phyloP scores from a whole-genome alignment of 208 protist species.

The Leishmania arabica region DNA sequence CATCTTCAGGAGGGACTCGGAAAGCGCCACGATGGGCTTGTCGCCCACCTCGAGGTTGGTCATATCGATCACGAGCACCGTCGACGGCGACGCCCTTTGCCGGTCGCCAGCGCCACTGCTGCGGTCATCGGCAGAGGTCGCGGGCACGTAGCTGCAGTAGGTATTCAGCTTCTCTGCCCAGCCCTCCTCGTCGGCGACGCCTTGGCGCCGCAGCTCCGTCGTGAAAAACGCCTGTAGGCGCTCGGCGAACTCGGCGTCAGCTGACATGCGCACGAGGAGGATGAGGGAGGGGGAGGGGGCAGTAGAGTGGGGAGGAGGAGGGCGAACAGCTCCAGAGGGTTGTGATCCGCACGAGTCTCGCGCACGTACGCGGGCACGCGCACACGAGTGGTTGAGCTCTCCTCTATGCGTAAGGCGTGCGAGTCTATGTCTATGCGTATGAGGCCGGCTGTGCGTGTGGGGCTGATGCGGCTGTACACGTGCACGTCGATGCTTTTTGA shows the following conservation, averaged over 20 bases:
- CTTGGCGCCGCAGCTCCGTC: slow-evolving; percentile 64
- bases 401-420: background rate
- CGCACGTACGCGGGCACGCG: background rate
- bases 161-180: slow-evolving; percentile 24
- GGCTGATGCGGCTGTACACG: background rate
- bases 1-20: slow-evolving; percentile 63
- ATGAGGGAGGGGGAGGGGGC: background rate
- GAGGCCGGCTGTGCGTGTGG: background rate
- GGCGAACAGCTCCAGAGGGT: background rate
- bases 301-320: background rate
- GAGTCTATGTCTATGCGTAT: slow-evolving; percentile 5
- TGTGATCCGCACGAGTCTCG: background rate
- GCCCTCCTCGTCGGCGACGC: slow-evolving; percentile 31
- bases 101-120: background rate
- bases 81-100: background rate
- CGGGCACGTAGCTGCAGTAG: slow-evolving; percentile 19
- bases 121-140: background rate
- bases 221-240: slow-evolving; percentile 36
- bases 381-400: background rate
- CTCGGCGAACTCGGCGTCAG: slow-evolving; percentile 21
- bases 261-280: slow-evolving; percentile 4
- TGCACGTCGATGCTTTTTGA: background rate
- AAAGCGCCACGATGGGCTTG: slow-evolving; percentile 54
- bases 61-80: slow-evolving; percentile 31
- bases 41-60: slow-evolving; percentile 41